Evolutionary conservation across 805 yeast genomes (phyloP), one percentile per base, ranked within the genome.

Genomic region (Kazachstania africana): DNA sequence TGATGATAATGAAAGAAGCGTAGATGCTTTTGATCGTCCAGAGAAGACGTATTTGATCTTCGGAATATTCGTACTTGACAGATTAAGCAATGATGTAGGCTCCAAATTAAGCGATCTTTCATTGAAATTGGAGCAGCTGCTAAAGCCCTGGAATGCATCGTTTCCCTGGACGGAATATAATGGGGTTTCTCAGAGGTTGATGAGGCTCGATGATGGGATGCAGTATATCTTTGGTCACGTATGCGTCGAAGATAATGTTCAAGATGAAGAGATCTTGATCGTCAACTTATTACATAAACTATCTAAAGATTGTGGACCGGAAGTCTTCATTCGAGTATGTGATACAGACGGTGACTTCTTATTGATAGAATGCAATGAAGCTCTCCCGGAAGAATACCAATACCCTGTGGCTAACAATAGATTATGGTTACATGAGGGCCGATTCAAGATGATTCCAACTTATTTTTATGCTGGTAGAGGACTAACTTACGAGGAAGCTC

Each of bases 291-390:
- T 74, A 5, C 54, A 50, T 36, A 48, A 58, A 3, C 55, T 69
- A 32, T 55, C 67, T 4, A 39, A 21, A 16, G 39, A 25, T 12
- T 15, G 33, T 6, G 42, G 42, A 8, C 33, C 54, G 40, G 31
- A 65, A 62, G 32, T 70, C 3, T 69, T 56, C 43, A 58, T 71
- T 4, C 68, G 63, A 24, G 37, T 60, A 2, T 55, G 59, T 36
- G 82, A 75, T 42, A 61, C 65, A 2, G 78, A 70, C 28, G 72
- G 75, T 6, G 83, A 77, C 36, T 65, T 68, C 28, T 31, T 75
- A 8, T 45, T 76, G 27, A 60, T 68, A 6, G 76, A 71, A 37
- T 62, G 67, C 1, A 57, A 65, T 23, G 67, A 71, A 3, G 34
- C 39, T 2, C 36, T 72, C 2, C 74, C 75, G 0, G 54, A 55